Evolutionary conservation across 164 flowering plant species (phyloP), one percentile per base, ranked within the genome.

Genomic region (Stephania cephalantha): DNA sequence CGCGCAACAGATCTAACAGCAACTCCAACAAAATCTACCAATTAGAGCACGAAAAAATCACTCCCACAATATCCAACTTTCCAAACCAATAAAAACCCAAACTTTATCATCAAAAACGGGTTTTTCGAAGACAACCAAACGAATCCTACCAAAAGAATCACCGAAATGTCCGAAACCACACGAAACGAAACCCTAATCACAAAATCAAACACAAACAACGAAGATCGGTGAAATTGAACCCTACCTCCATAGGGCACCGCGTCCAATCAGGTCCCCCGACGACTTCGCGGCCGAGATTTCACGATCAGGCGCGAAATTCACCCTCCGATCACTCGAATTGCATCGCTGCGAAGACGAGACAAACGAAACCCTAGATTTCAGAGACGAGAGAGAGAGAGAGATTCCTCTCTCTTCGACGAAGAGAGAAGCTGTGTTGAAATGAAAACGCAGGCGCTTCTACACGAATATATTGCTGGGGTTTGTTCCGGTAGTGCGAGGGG

Each of bases 291-390:
- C 5, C 64, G 73, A 72, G 68, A 46, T 66, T 50, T 20, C 64
- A 67, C 35, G 73, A 74, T 58, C 63, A 67, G 72, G 75, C 77
- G 71, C 63, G 63, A 79, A 75, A 71, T 68, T 50, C 68, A 55
- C 29, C 48, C 68, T 71, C 18, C 55, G 30, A 63, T 74, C 22
- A 68, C 70, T 71, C 66, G 55, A 35, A 44, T 50, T 70, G 48
- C 74, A 74, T 69, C 48, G 31, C 31, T 44, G 70, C 46, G 50
- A 55, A 18, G 72, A 22, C 15, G 30, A 66, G 10, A 29, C 35
- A 25, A 13, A 66, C 4, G 17, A 30, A 66, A 30, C 31, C 69
- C 69, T 66, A 66, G 12, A 53, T 52, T 15, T 53, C 50, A 55
- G 46, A 58, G 65, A 7, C 6, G 63, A n/a, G 20, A 46, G 44